Base-by-base conservation (phyloP, 139 green algal species). In the Chlamydomonas asymmetrica region DNA sequence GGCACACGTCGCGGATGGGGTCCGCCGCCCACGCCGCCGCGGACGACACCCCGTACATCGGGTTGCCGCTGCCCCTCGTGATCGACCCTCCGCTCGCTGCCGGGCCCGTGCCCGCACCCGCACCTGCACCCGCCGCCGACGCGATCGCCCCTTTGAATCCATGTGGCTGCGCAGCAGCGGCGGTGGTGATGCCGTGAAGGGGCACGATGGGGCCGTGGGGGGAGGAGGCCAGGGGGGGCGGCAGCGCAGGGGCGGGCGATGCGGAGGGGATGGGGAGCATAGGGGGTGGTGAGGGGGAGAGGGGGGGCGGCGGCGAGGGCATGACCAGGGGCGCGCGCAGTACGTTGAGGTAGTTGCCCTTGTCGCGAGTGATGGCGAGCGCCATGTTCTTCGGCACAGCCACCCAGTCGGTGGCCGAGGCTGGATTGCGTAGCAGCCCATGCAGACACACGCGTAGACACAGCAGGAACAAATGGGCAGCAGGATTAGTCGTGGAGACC, bases 351-450 rank as follows among this genome's bases (percentile, higher is more conserved):
- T 89, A 91, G 65, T 88, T 89, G n/a, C 77, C 85, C 82, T 92
- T 94, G 67, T 96, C 92, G 0, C 88, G 82, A 5, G 79, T 91
- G 37, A 97, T 78, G 37, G 95, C 81, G 41, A 97, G 68, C 32
- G 86, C 89, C 37, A 84, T 93, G 88, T 97, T 97, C 66, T 84
- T 85, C 2, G 93, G 92, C 40, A 98, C 94, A 3, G 85, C 76
- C 23, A 95, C 91, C 95, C 95, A 98, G 78, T 98, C 95, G 0
- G 85, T 88, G 7, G 82, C 82, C 0, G 83, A 88, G 4, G 78
- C 78, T 82, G 80, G 29, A n/a, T n/a, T n/a, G n/a, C n/a, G n/a
- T n/a, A n/a, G n/a, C n/a, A n/a, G n/a, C n/a, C n/a, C n/a, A n/a
- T n/a, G n/a, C n/a, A n/a, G n/a, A n/a, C n/a, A n/a, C n/a, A n/a